phyloP scores from a whole-genome alignment of 306 rosid genomes.

The Pterocarpus macrocarpus region DNA sequence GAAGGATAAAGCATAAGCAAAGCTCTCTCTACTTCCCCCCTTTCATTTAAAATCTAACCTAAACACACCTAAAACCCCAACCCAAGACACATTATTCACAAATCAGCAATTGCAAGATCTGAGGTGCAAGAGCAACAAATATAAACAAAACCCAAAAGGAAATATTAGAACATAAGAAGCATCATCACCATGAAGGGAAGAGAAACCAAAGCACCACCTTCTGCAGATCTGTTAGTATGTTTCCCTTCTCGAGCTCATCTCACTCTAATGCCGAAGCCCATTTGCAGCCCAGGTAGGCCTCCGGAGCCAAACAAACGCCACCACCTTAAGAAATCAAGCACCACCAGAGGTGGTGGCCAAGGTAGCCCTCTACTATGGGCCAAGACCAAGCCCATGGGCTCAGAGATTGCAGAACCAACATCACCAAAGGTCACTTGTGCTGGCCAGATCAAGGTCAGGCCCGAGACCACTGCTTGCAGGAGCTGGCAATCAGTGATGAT shows the following conservation, averaged over 20 bases:
- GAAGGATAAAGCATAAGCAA: constrained; percentile 58
- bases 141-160: background rate
- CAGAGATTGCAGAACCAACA: constrained; percentile 81
- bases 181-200: constrained; percentile 64
- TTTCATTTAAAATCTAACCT: constrained; percentile 60
- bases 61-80: constrained; percentile 22
- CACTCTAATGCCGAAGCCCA: constrained; percentile 75
- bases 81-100: background rate
- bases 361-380: constrained; percentile 80
- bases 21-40: constrained; percentile 65
- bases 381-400: constrained; percentile 68
- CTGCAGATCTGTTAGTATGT: constrained; percentile 87
- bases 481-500: constrained; percentile 95
- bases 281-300: constrained; percentile 87
- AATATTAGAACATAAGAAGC: background rate
- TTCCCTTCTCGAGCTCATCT: constrained; percentile 87
- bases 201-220: constrained; percentile 64
- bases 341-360: constrained; percentile 55
- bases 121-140: constrained; percentile 13
- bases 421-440: constrained; percentile 97
- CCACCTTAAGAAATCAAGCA: constrained; percentile 59
- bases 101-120: constrained; percentile 51
- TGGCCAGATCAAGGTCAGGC: constrained; percentile 89
- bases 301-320: constrained; percentile 61
- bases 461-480: constrained; percentile 59